Conservation (phyloP, 495 filamentous ascomycete species). For the Penicillium antarcticum region DNA sequence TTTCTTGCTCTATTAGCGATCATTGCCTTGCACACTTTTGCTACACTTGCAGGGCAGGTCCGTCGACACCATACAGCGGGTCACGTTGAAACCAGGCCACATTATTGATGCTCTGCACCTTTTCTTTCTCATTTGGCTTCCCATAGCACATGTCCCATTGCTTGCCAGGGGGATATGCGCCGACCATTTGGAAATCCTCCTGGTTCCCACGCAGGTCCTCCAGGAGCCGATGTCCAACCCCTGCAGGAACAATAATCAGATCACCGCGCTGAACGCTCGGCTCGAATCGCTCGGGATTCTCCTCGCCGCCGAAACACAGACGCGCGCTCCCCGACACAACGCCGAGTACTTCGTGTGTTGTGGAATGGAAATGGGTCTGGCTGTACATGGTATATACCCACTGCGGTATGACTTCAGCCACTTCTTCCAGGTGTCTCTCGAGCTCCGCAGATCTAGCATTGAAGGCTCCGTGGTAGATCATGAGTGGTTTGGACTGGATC, state of each 20-base stretch:
- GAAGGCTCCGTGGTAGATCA: slow-evolving; percentile 59
- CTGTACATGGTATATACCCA: slow-evolving; percentile 68
- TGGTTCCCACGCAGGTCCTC: slow-evolving; percentile 46
- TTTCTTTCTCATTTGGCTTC: slow-evolving; percentile 46
- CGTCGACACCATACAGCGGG: slow-evolving; percentile 57
- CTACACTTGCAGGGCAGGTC: slow-evolving; percentile 45
- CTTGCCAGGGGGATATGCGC: slow-evolving; percentile 56
- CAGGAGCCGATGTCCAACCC: slow-evolving; percentile 60
- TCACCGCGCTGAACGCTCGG: slow-evolving; percentile 55
- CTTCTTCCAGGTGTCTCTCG: slow-evolving; percentile 46
- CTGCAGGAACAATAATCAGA: slow-evolving; percentile 64
- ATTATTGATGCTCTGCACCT: slow-evolving; percentile 41
- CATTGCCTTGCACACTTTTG: not conserved
- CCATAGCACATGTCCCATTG: slow-evolving; percentile 73
- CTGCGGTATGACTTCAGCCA: slow-evolving; percentile 57
- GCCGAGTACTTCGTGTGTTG: slow-evolving; percentile 63
- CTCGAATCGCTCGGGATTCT: slow-evolving; percentile 56
- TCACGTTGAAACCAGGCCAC: slow-evolving; percentile 57
- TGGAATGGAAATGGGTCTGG: slow-evolving; percentile 63
- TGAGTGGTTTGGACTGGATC: slow-evolving; percentile 58
- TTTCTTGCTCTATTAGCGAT: not conserved
- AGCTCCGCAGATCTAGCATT: slow-evolving; percentile 44
- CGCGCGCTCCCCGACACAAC: slow-evolving; percentile 54
- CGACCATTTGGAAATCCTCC: slow-evolving; percentile 61
- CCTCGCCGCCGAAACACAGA: slow-evolving; percentile 65